phyloP scores from a whole-genome alignment of 257 asterid species.

The Petunia axillaris region DNA sequence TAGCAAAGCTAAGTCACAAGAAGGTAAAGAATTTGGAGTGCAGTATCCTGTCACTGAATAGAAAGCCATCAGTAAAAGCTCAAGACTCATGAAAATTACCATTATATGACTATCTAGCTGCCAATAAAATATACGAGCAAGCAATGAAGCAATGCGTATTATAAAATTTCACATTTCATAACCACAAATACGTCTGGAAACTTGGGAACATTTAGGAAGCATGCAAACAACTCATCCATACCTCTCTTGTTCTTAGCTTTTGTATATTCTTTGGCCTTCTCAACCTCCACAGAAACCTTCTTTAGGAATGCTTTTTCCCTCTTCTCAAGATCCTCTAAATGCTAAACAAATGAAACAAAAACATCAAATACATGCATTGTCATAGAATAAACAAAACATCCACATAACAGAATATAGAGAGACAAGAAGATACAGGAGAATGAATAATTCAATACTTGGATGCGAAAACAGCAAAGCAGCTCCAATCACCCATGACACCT shows the following conservation, averaged over 20 bases:
- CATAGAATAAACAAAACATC: constrained; percentile 17
- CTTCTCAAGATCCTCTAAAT: constrained; percentile 83
- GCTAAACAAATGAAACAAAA: constrained; percentile 38
- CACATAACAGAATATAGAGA: background rate
- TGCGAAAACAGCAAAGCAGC: background rate
- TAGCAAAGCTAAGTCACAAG: too few species aligned
- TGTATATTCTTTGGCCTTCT: constrained; percentile 61
- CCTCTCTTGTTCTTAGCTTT: constrained; percentile 77
- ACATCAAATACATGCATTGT: background rate
- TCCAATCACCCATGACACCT: background rate
- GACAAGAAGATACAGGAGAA: background rate
- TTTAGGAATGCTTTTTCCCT: constrained; percentile 68
- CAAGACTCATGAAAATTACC: too few species aligned
- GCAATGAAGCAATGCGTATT: too few species aligned
- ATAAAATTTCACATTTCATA: too few species aligned
- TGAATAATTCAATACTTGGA: background rate
- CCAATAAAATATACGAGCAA: too few species aligned
- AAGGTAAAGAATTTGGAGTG: too few species aligned
- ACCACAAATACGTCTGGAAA: too few species aligned
- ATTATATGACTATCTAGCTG: too few species aligned
- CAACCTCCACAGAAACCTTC: constrained; percentile 77
- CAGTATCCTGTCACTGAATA: too few species aligned
- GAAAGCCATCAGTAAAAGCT: too few species aligned
- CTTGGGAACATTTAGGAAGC: too few species aligned
- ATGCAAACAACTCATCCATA: constrained; percentile 26